Base-by-base conservation (phyloP, 768 basidiomycete genomes). In the Mycena latifolia region DNA sequence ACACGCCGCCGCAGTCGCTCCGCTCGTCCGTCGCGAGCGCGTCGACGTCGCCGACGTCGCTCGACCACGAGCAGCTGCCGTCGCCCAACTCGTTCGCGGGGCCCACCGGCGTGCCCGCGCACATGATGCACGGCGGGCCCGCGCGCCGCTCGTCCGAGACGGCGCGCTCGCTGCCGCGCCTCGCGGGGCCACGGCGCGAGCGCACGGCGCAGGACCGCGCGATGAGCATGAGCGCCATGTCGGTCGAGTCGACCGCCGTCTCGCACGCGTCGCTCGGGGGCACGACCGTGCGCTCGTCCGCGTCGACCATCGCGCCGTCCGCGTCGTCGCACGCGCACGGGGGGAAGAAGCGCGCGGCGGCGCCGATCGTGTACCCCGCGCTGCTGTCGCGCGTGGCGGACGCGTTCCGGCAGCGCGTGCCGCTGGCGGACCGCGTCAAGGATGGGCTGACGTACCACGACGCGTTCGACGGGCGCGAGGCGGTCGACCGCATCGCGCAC, bases 381-480 rank as follows among this genome's bases (percentile, higher is more conserved):
- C 83, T 99, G 25, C 86, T 99, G 9, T 98, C 96, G 24, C 91
- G 92, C 63, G 96, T 99, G 14, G 96, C 96, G 2, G 93, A 95
- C 67, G 95, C 94, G 5, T 98, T 99, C 81, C 91, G 90, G 54
- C 88, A 92, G 64, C 91, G 95, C 48, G 89, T 99, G 72, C 72
- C 81, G 15, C 80, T 95, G 50, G 75, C 87, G 12, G 96, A 98
- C 79, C 86, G 92, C 56, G 79, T 92, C 77, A 99, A 99, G 78
- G 96, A 99, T 74, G 96, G 95, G 2, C 86, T 99, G 70, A 94
- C 94, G 7, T 99, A 99, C 82, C 95, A 93, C 74, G 95, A 96
- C 72, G 89, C 95, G 2, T 99, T 99, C 72, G 96, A 99, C 75
- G 98, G 98, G 5, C 90, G 96, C 27, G 95, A 97, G 73, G 98